These are phyloP conservation scores for Penicillium sp. DNA, from an alignment of 2,329 filamentous ascomycete genomes.

Conservation along the genomic window DNA sequence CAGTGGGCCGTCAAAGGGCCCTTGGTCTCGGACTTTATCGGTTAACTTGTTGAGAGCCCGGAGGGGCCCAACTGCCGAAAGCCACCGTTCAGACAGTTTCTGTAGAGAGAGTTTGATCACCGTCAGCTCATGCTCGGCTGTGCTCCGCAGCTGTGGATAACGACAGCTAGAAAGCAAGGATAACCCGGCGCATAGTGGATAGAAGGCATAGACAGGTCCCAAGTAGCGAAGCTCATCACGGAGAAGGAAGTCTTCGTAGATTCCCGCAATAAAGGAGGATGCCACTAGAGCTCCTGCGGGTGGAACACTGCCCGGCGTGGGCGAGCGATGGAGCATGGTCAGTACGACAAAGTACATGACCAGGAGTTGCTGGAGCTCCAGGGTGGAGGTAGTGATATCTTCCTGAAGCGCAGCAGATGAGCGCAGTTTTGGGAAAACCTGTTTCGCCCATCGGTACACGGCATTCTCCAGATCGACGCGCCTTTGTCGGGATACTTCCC, in stretches of 20 bases:
- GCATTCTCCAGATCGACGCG: slow-evolving; percentile 36
- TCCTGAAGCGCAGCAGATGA: slow-evolving; percentile 15
- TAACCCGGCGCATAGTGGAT: slow-evolving; percentile 39
- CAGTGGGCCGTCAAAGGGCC: slow-evolving; percentile 13
- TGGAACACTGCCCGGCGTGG: slow-evolving; percentile 28
- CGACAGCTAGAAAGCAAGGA: slow-evolving; percentile 39
- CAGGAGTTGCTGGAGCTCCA: slow-evolving; percentile 37
- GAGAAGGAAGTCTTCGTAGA: slow-evolving; percentile 42
- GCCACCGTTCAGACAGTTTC: slow-evolving; percentile 26
- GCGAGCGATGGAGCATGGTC: slow-evolving; percentile 38
- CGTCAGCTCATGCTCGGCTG: slow-evolving; percentile 22
- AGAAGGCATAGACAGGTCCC: slow-evolving; percentile 42
- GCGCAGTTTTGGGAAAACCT: slow-evolving; percentile 23
- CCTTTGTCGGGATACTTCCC: slow-evolving; percentile 29
- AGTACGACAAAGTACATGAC: slow-evolving; percentile 39
- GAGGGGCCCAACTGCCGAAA: slow-evolving; percentile 22
- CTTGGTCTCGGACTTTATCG: slow-evolving; percentile 23
- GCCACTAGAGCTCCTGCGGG: slow-evolving; percentile 39
- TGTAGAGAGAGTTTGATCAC: slow-evolving; percentile 27
- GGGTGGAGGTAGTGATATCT: slow-evolving; percentile 17
- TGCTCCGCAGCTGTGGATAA: slow-evolving; percentile 29
- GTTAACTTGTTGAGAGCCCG: slow-evolving; percentile 24
- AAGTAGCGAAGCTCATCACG: slow-evolving; percentile 40
- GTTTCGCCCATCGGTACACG: slow-evolving; percentile 41
- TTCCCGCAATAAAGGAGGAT: slow-evolving; percentile 41